Percentiles rank a stretch among this genome's conserved stretches.
Conservation (phyloP, 108 stramenopile species). For the Conticribra guillardii region DNA sequence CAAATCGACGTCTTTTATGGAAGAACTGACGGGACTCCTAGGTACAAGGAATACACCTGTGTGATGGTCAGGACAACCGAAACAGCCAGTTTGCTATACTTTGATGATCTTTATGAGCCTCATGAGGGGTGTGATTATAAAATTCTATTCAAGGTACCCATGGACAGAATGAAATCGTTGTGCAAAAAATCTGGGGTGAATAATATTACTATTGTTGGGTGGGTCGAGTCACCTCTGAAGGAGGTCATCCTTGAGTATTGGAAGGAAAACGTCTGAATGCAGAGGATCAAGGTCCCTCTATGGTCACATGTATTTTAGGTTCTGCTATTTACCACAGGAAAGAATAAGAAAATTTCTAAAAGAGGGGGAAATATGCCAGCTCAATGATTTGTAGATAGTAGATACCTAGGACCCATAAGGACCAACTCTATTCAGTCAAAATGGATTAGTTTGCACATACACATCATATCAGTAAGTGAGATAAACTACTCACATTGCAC, state of each 20-base stretch:
- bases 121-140: slow-evolving; percentile 10
- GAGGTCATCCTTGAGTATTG: slow-evolving; percentile 19
- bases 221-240: slow-evolving; percentile 25
- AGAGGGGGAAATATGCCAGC: too few species aligned
- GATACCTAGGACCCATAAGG: too few species aligned
- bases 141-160: slow-evolving; percentile 17
- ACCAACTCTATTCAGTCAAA: too few species aligned
- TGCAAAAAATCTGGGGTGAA: slow-evolving; percentile 1
- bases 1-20: slow-evolving; percentile 34
- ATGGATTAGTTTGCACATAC: too few species aligned
- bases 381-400: too few species aligned
- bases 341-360: too few species aligned
- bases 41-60: slow-evolving; percentile 23
- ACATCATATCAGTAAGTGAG: too few species aligned
- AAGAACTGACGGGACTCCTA: slow-evolving; percentile 26
- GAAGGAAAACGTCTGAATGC: too few species aligned
- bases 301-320: too few species aligned
- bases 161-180: slow-evolving; percentile 6
- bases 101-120: slow-evolving; percentile 26
- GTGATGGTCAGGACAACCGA: slow-evolving; percentile 19
- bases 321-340: too few species aligned
- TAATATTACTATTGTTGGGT: neutral
- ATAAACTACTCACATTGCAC: too few species aligned
- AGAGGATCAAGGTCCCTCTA: too few species aligned
- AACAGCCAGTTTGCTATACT: slow-evolving; percentile 20